phyloP scores from a whole-genome alignment of 2,329 filamentous ascomycete genomes.

The Calonectria leucothoes region DNA sequence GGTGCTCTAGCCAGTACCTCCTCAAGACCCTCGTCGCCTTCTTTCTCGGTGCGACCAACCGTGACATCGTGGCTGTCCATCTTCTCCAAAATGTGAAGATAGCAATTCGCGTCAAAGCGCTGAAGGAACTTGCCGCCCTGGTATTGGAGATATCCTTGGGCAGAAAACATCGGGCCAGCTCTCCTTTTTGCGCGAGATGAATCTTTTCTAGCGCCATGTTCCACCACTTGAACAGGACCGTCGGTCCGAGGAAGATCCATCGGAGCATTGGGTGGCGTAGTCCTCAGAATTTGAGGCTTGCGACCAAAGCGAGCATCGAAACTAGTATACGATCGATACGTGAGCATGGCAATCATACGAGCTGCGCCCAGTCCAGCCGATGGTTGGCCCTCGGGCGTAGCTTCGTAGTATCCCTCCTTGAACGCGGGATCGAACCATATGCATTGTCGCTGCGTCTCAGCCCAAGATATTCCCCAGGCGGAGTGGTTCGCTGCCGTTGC shows the following conservation, averaged over 20 bases:
- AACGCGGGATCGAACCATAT: conserved; percentile 8
- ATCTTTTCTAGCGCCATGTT: neutral
- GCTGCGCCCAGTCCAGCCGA: conserved; percentile 4
- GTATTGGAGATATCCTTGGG: conserved; percentile 18
- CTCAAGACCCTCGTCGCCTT: neutral
- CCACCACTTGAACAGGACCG: neutral
- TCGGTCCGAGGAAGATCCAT: neutral
- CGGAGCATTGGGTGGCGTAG: neutral
- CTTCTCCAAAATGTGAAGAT: conserved; percentile 7
- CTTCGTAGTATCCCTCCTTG: conserved; percentile 13
- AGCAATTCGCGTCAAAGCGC: conserved; percentile 20
- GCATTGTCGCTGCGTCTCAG: conserved; percentile 8
- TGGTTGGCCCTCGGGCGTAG: neutral
- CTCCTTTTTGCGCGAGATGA: neutral
- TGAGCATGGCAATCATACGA: conserved; percentile 13
- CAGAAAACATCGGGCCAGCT: neutral
- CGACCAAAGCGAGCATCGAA: conserved; percentile 17
- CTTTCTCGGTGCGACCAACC: neutral
- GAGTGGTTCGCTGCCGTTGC: conserved; percentile 10
- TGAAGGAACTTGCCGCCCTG: conserved; percentile 16
- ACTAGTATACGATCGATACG: conserved; percentile 10
- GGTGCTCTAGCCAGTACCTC: neutral
- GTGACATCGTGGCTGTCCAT: conserved; percentile 18
- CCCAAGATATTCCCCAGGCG: conserved; percentile 20
- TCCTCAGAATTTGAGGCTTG: neutral